phyloP scores from a whole-genome alignment of 1,284 basidiomycete genomes.

The Coniophora puteana region DNA sequence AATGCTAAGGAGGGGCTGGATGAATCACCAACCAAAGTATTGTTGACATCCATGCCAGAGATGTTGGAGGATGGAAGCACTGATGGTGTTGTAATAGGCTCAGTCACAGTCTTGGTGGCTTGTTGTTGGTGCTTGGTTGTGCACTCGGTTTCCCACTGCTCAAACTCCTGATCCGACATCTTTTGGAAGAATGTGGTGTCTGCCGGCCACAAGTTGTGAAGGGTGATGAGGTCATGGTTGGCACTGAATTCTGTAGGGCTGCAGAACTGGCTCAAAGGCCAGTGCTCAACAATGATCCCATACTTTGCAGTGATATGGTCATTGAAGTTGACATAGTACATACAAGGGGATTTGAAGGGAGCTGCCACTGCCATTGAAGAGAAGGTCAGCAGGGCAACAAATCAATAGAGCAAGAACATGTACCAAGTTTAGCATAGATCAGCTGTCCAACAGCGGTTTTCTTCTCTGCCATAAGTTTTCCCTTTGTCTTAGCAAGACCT shows the following conservation, averaged over 20 bases:
- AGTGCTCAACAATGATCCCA: slow-evolving; percentile 19
- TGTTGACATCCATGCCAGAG: too few species aligned
- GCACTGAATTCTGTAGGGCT: slow-evolving; percentile 16
- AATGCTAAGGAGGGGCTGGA: too few species aligned
- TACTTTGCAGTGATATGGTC: slow-evolving; percentile 16
- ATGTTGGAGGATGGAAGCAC: too few species aligned
- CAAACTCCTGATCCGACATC: too few species aligned
- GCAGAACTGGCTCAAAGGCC: slow-evolving; percentile 21
- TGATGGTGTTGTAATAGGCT: too few species aligned
- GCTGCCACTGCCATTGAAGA: slow-evolving; percentile 6
- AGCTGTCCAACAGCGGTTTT: background rate
- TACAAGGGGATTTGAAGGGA: slow-evolving; percentile 7
- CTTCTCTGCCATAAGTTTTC: background rate
- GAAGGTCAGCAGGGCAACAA: background rate
- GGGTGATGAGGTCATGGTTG: slow-evolving; percentile 14
- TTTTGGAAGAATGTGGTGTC: too few species aligned
- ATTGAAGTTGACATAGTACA: slow-evolving; percentile 22
- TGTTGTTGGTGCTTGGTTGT: too few species aligned
- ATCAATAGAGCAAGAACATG: background rate
- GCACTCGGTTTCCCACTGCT: too few species aligned
- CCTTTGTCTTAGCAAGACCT: background rate
- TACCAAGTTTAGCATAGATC: background rate
- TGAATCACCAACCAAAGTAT: too few species aligned
- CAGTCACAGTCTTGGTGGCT: too few species aligned
- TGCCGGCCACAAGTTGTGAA: too few species aligned